phyloP scores from a whole-genome alignment of 768 basidiomycete species.

The Pholiota conissans region DNA sequence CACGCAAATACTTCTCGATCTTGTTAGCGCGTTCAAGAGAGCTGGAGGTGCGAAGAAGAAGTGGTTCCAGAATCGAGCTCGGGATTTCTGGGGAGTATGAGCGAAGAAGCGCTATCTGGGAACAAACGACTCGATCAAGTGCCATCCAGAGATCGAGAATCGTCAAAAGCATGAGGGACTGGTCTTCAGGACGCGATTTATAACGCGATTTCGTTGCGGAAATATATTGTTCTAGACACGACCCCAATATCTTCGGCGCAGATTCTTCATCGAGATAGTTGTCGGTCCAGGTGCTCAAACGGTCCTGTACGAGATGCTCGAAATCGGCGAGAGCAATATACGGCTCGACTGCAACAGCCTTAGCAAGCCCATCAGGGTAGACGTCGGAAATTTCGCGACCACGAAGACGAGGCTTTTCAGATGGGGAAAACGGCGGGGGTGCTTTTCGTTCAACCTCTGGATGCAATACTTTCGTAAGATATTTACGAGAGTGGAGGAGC shows the following conservation, averaged over 20 bases:
- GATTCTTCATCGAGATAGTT: constrained; percentile 12
- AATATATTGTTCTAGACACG: constrained; percentile 21
- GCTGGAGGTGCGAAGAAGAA: constrained; percentile 36
- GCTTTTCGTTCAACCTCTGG: background rate
- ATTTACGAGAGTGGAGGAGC: constrained; percentile 26
- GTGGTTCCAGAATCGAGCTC: constrained; percentile 31
- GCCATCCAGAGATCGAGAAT: constrained; percentile 49
- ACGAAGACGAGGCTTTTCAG: constrained; percentile 17
- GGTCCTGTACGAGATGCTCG: constrained; percentile 30
- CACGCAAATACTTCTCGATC: constrained; percentile 29
- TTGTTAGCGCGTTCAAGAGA: constrained; percentile 27
- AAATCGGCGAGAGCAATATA: constrained; percentile 33
- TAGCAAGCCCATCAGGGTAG: constrained; percentile 1
- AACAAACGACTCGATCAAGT: constrained; percentile 37
- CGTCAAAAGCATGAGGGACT: constrained; percentile 45
- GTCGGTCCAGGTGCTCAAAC: constrained; percentile 33
- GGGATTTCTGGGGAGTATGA: constrained; percentile 49
- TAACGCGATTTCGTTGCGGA: constrained; percentile 25
- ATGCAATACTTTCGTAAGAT: constrained; percentile 23
- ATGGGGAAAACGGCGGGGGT: constrained; percentile 16
- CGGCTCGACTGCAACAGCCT: background rate
- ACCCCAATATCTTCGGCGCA: constrained; percentile 23
- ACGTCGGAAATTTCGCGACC: constrained; percentile 4
- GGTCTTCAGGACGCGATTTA: constrained; percentile 33
- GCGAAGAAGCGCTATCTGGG: constrained; percentile 34